phyloP scores from a whole-genome alignment of 345 rosid species.

The Psidium friedrichsthalianum region DNA sequence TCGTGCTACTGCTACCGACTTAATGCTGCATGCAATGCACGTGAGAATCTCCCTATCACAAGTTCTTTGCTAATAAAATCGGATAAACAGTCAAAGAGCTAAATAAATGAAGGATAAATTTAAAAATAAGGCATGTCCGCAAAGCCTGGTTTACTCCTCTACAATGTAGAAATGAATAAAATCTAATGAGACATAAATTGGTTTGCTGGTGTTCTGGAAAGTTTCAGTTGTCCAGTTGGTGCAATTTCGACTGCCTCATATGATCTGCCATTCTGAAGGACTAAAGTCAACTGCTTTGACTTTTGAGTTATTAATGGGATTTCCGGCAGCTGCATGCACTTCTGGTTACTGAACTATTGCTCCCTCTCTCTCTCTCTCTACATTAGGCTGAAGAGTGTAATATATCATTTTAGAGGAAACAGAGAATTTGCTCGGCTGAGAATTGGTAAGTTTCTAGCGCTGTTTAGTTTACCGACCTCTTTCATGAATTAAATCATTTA shows the following conservation, averaged over 20 bases:
- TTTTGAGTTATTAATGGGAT: background rate
- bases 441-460: conserved; percentile 45
- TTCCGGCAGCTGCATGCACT: background rate
- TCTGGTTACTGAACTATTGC: background rate
- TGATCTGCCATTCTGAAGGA: background rate
- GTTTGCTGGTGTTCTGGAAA: background rate
- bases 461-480: background rate
- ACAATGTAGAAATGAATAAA: background rate
- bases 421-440: conserved; percentile 79
- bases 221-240: background rate
- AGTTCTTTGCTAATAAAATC: background rate
- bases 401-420: conserved; percentile 61
- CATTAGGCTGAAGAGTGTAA: conserved; percentile 62
- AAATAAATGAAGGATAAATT: background rate
- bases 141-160: background rate
- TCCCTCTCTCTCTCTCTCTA: background rate
- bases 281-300: background rate
- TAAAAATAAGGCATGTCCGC: background rate
- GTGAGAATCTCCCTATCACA: background rate
- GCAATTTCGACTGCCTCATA: background rate
- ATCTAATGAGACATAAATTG: background rate
- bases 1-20: background rate
- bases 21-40: background rate
- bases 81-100: background rate
- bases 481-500: background rate